These are phyloP conservation scores for Akanthomyces lecanii DNA, from an alignment of 2,329 filamentous ascomycete species.

Conservation along the genomic window DNA sequence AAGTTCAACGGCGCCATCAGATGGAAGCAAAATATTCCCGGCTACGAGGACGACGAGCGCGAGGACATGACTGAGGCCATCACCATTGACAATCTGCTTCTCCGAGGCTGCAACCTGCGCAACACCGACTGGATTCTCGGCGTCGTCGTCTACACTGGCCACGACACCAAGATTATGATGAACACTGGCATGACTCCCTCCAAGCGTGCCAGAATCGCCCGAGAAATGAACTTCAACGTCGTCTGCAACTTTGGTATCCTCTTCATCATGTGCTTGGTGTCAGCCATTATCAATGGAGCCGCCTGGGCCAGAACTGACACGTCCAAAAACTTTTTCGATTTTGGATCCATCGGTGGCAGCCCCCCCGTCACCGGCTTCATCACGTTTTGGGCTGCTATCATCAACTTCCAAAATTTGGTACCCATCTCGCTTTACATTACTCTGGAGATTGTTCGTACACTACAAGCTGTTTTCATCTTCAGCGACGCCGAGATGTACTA, in stretches of 20 bases:
- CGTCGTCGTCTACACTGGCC: slow-evolving; percentile 88
- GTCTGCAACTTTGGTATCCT: slow-evolving; percentile 93
- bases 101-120: slow-evolving; percentile 87
- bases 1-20: slow-evolving; percentile 86
- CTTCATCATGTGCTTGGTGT: slow-evolving; percentile 81
- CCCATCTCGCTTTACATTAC: slow-evolving; percentile 98
- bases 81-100: slow-evolving; percentile 88
- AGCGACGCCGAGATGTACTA: slow-evolving; percentile 97
- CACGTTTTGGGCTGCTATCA: slow-evolving; percentile 92
- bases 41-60: slow-evolving; percentile 56
- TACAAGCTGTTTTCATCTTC: slow-evolving; percentile 96
- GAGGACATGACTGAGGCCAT: slow-evolving; percentile 88
- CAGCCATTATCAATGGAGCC: slow-evolving; percentile 78
- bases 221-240: slow-evolving; percentile 95
- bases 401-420: slow-evolving; percentile 97
- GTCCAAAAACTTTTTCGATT: slow-evolving; percentile 80
- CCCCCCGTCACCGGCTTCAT: slow-evolving; percentile 84
- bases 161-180: slow-evolving; percentile 99
- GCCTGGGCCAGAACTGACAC: slow-evolving; percentile 72
- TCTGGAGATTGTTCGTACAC: slow-evolving; percentile 87
- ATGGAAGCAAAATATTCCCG: slow-evolving; percentile 72
- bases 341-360: slow-evolving; percentile 71
- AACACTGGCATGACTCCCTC: slow-evolving; percentile 93
- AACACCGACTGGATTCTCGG: slow-evolving; percentile 97
- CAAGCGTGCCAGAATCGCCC: slow-evolving; percentile 86